Evolutionary conservation across 495 filamentous ascomycete genomes (phyloP).

Genomic region (Tuber magnatum): DNA sequence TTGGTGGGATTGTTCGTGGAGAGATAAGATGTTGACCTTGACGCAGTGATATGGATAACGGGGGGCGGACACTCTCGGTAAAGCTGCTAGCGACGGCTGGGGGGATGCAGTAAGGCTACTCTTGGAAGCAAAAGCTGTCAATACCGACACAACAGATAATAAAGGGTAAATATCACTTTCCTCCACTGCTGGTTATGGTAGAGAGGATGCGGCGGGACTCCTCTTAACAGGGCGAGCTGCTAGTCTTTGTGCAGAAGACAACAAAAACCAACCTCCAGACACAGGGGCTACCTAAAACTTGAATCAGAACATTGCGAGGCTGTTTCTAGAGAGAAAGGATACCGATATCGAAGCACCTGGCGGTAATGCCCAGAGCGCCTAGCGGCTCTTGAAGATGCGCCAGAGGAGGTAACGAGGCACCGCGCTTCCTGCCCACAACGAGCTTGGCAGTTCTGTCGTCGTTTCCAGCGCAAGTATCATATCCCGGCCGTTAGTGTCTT

Average conservation of each 20-base stretch:
- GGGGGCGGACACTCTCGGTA: background rate
- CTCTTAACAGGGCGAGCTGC: conserved; percentile 13
- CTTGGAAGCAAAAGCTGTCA: conserved; percentile 8
- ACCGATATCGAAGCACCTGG: background rate
- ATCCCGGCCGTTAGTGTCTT: background rate
- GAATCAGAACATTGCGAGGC: no score
- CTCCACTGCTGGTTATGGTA: conserved; percentile 13
- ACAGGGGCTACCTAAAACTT: no score
- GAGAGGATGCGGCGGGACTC: conserved; percentile 21
- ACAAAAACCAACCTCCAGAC: background rate
- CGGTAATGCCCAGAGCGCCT: no score
- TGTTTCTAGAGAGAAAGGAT: background rate
- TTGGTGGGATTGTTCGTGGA: background rate
- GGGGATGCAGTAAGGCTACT: conserved; percentile 24
- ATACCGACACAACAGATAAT: conserved; percentile 16
- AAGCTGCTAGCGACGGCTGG: conserved; percentile 19
- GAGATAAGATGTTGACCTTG: background rate
- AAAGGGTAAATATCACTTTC: conserved; percentile 20
- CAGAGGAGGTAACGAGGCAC: background rate
- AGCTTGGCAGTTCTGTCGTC: background rate
- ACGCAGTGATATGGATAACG: background rate
- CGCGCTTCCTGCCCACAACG: background rate
- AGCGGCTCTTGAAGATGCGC: no score
- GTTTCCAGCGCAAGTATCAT: background rate
- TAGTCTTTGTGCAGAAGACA: conserved; percentile 19